Base-by-base conservation (phyloP, 129 eudicot species). In the Saposhnikovia divaricata region DNA sequence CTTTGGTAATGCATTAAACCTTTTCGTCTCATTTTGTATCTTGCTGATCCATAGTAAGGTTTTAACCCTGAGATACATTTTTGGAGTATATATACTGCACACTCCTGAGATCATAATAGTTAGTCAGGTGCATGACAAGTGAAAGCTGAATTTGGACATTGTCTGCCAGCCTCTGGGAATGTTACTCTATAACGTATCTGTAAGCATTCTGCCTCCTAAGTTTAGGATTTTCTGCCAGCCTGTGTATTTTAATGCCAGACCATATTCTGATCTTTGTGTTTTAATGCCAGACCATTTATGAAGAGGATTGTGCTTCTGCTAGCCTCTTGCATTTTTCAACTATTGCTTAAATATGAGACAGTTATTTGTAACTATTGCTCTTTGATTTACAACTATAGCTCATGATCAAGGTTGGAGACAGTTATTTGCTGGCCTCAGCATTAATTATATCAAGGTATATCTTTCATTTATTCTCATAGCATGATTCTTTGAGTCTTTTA, bases 21-120 rank as follows among this genome's bases (percentile, higher is more conserved):
- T 42, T 73, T 43, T 45, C 27, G 21, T 42, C 28, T 74, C 4
- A 8, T 61, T 57, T 63, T 74, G 31, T 44, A 38, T 77, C n/a
- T 78, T 86, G 86, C 92, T 91, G 98, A 89, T 95, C 79, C 97
- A 90, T 78, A 92, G 92, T 85, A 92, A 89, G 90, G 68, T 95
- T 72, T 86, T 95, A 39, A 92, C 99, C 79, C 38, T 95, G 80
- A 51, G 59, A 51, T 51, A 18, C 21, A 15, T 18, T 23, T 18
- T 6, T 18, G 6, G 59, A 51, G 59, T 51, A 51, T 16, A 50
- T 15, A 50, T 48, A 48, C 55, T 48, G 55, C 55, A 48, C 55
- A 55, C 63, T 21, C 7, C 63, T 19, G 27, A 55, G 10, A 21
- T 55, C 27, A 21, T 2, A 1, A 27, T 21, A 21, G 63, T 55